Evolutionary conservation across 306 rosid species (phyloP).

Genomic region (Hippophae gyantsensis): DNA sequence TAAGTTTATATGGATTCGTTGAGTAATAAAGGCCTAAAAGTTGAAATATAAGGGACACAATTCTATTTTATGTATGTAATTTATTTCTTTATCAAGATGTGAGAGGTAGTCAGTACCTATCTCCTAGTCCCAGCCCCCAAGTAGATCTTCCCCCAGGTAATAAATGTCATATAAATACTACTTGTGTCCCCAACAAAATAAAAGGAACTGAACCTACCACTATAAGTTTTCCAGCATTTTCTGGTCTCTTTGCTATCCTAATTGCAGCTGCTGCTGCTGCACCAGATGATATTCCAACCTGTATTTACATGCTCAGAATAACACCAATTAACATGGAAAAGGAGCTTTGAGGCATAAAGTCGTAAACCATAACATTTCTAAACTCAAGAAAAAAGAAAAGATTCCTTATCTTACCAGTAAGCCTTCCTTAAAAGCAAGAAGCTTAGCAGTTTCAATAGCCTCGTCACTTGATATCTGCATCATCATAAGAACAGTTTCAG

Average conservation of each 20-base stretch:
- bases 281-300: conserved; percentile 98
- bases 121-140: no score
- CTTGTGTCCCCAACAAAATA: background rate
- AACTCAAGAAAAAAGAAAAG: background rate
- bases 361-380: background rate
- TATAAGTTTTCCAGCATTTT: conserved; percentile 84
- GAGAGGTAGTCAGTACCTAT: no score
- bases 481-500: conserved; percentile 7
- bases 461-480: conserved; percentile 83
- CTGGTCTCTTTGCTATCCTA: conserved; percentile 70
- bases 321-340: background rate
- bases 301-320: conserved; percentile 16
- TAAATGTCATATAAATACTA: background rate
- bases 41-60: no score
- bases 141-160: background rate
- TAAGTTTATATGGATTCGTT: no score
- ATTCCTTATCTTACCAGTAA: conserved; percentile 42
- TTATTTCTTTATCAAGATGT: no score
- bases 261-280: conserved; percentile 89
- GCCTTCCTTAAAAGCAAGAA: conserved; percentile 84
- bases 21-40: no score
- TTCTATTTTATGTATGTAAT: no score
- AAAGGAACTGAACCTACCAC: conserved; percentile 51
- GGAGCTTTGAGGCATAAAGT: background rate
- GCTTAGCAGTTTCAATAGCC: conserved; percentile 76